Conservation (phyloP, 139 green algal genomes). For the Chlorella sp. region DNA sequence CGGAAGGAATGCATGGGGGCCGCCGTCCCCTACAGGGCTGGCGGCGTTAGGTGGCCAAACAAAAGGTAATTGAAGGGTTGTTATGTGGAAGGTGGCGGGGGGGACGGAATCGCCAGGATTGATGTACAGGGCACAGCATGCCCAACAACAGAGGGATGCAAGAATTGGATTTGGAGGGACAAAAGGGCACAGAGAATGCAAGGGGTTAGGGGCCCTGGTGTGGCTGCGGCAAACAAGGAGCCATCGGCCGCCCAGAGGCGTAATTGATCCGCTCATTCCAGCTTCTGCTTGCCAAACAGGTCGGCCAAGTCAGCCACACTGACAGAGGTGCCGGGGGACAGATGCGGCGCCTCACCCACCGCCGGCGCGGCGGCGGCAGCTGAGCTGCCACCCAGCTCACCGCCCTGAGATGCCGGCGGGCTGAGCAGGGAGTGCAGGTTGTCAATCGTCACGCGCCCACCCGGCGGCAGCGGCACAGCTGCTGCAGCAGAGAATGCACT, state of each 20-base stretch:
- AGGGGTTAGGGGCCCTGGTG: background rate
- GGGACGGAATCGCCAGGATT: too few relatives aligned
- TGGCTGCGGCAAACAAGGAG: too few relatives aligned
- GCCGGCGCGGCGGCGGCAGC: background rate
- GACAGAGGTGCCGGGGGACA: background rate
- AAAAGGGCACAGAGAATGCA: conserved; percentile 2
- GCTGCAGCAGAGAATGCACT: background rate
- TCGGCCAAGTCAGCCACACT: conserved; percentile 35
- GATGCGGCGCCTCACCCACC: background rate
- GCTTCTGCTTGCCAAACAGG: conserved; percentile 36
- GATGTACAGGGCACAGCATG: background rate
- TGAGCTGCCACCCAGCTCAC: background rate
- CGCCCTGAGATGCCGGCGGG: background rate
- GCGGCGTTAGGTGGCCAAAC: too few relatives aligned
- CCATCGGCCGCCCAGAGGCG: too few relatives aligned
- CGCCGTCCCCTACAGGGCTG: too few relatives aligned
- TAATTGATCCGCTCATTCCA: background rate
- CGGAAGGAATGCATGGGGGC: too few relatives aligned
- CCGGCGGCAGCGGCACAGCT: background rate
- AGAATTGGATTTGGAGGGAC: background rate
- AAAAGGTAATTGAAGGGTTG: too few relatives aligned
- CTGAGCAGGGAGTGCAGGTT: conserved; percentile 32
- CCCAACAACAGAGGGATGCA: background rate
- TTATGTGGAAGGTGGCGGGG: too few relatives aligned
- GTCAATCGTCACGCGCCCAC: conserved; percentile 13